Conservation (phyloP, 225 moss, liverwort and hornwort genomes). For the Polytrichum commune region DNA sequence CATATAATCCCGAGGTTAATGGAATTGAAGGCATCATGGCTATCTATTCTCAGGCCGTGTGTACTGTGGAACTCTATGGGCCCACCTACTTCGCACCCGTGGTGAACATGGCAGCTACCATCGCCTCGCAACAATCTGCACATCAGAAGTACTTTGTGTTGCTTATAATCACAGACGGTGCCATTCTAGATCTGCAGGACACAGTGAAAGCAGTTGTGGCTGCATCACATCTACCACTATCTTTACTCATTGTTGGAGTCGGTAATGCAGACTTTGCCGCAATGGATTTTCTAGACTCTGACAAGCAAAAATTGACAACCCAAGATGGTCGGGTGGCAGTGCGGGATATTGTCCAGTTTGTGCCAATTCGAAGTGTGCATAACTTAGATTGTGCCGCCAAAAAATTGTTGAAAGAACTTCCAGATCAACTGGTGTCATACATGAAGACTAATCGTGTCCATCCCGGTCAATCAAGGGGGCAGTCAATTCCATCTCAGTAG, state of each 20-base stretch:
- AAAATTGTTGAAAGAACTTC: constrained; percentile 52
- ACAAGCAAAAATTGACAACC: constrained; percentile 42
- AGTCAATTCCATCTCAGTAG: too few species aligned
- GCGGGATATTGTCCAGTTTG: constrained; percentile 65
- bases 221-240: constrained; percentile 49
- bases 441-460: constrained; percentile 32
- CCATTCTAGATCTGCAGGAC: constrained; percentile 55
- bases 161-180: constrained; percentile 64
- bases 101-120: constrained; percentile 13
- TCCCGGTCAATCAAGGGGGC: neutral
- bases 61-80: constrained; percentile 50
- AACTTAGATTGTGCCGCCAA: constrained; percentile 35
- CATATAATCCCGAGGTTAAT: constrained; percentile 43
- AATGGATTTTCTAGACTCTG: constrained; percentile 68
- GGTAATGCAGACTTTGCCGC: constrained; percentile 60
- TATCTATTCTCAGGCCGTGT: constrained; percentile 59
- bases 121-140: constrained; percentile 40
- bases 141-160: constrained; percentile 62
- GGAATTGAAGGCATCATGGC: constrained; percentile 51
- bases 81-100: constrained; percentile 58
- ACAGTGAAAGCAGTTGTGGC: constrained; percentile 54
- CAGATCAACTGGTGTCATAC: constrained; percentile 53
- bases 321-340: constrained; percentile 44
- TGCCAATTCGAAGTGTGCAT: constrained; percentile 41
- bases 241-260: constrained; percentile 59